phyloP scores from a whole-genome alignment of 2,329 filamentous ascomycete species.

The Pseudocercospora musae region DNA sequence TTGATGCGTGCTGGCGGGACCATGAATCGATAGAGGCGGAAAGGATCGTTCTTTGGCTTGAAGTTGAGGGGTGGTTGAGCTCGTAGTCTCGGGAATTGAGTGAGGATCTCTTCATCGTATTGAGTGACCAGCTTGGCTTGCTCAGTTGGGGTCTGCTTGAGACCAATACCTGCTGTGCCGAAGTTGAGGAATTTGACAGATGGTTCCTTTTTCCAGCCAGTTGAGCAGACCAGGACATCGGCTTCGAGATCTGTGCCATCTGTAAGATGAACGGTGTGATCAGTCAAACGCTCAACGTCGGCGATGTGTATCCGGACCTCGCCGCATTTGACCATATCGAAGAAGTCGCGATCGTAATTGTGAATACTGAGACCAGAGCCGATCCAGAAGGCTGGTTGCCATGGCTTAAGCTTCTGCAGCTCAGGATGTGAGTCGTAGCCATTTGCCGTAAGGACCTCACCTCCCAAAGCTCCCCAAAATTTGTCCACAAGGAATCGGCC shows the following conservation, averaged over 20 bases:
- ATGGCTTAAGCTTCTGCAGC: constrained; percentile 42
- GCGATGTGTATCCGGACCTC: constrained; percentile 57
- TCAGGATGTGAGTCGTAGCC: constrained; percentile 44
- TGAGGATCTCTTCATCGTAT: constrained; percentile 53
- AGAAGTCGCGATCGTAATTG: constrained; percentile 57
- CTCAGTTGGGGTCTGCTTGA: constrained; percentile 30
- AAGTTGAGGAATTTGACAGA: constrained; percentile 55
- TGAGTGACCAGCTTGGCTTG: constrained; percentile 39
- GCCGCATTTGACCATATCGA: constrained; percentile 55
- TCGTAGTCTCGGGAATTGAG: constrained; percentile 52
- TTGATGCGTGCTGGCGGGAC: constrained; percentile 37
- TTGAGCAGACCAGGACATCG: constrained; percentile 55
- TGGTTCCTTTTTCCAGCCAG: constrained; percentile 55
- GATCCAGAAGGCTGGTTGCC: constrained; percentile 50
- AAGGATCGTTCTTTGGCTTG: constrained; percentile 28
- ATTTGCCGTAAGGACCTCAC: constrained; percentile 51
- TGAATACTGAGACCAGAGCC: constrained; percentile 43
- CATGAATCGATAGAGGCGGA: constrained; percentile 45
- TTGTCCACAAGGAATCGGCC: constrained; percentile 55
- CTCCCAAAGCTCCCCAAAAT: constrained; percentile 57
- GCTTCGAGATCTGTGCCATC: constrained; percentile 52
- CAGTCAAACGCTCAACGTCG: constrained; percentile 38
- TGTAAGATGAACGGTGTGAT: constrained; percentile 51
- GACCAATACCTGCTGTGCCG: constrained; percentile 29
- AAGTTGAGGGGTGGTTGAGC: constrained; percentile 31